Evolutionary conservation across 2,329 filamentous ascomycete species (phyloP), one percentile per base, ranked within the genome.

Genomic region (Monilinia polystroma): DNA sequence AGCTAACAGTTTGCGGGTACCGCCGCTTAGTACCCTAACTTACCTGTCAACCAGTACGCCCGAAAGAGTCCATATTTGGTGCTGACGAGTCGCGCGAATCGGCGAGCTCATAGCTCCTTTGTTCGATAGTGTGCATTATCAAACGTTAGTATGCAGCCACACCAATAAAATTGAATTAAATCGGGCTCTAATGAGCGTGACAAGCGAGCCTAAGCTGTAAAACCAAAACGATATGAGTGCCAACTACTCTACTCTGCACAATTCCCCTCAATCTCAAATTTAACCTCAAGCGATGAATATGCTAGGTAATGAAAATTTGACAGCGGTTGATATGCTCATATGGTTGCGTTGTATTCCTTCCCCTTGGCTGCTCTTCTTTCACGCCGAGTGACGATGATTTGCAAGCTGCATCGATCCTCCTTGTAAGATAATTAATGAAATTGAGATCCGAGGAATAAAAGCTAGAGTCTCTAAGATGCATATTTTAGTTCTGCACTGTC

Each of bases 361-460:
- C 14, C 41, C 23, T 55, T 55, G 18, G 18, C 35, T 60, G 29
- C 51, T 51, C 57, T 60, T 23, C 20, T 47, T 52, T 32, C 60
- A 45, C 55, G 64, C 64, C 55, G n/a, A 60, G 64, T 66, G 64
- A 60, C 35, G 64, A 66, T 66, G 63, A 60, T 66, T 66, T 66
- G 63, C 55, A 45, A 41, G 47, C 38, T 53, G 45, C 64, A 66
- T 41, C 47, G 47, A 62, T 52, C 11, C 47, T 60, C 64, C 64
- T 45, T 60, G 55, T 20, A 43, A 38, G 41, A 41, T 18, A 32
- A 58, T 58, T 41, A 49, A 65, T 49, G n/a, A 35, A 64, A 49
- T 52, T 56, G 26, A 52, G 49, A 29, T 52, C 51, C 35, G 55
- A 66, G 47, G 47, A 59, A 41, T 60, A n/a, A 20, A 7, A 43